Evolutionary conservation across 2,329 filamentous ascomycete species (phyloP).

Genomic region (Elsinoe necatrix): DNA sequence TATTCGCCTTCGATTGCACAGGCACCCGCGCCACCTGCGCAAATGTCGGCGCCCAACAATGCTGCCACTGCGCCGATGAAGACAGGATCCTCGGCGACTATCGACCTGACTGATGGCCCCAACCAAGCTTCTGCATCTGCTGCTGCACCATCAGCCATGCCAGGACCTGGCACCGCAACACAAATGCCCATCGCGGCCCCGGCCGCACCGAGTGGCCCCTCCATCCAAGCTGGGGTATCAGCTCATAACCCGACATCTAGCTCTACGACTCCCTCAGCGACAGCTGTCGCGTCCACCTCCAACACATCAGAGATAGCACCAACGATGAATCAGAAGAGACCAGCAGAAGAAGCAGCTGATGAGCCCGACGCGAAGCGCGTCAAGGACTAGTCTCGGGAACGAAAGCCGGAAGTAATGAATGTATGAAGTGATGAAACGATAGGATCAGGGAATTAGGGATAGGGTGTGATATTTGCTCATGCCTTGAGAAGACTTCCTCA

Average conservation of each 20-base stretch:
- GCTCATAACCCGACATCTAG: background rate
- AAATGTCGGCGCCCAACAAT: background rate
- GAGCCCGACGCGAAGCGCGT: constrained; percentile 17
- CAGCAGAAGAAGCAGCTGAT: constrained; percentile 16
- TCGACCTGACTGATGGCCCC: background rate
- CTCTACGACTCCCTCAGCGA: too few relatives aligned
- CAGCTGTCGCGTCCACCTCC: too few relatives aligned
- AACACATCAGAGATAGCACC: background rate
- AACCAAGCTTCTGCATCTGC: background rate
- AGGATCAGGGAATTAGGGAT: background rate
- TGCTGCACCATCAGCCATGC: background rate
- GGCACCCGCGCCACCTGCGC: background rate
- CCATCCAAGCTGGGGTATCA: too few relatives aligned
- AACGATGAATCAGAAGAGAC: background rate
- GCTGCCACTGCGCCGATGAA: background rate
- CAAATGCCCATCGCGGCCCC: background rate
- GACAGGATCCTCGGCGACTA: background rate
- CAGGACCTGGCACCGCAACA: background rate
- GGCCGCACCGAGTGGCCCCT: background rate
- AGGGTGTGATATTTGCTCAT: background rate
- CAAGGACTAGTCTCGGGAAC: constrained; percentile 6
- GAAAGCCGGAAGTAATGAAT: background rate
- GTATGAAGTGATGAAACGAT: background rate
- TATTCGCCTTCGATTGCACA: background rate
- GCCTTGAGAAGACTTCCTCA: background rate